These are phyloP conservation scores for Fraxinus velutina DNA, from an alignment of 305 asterid species.

Conservation along the genomic window DNA sequence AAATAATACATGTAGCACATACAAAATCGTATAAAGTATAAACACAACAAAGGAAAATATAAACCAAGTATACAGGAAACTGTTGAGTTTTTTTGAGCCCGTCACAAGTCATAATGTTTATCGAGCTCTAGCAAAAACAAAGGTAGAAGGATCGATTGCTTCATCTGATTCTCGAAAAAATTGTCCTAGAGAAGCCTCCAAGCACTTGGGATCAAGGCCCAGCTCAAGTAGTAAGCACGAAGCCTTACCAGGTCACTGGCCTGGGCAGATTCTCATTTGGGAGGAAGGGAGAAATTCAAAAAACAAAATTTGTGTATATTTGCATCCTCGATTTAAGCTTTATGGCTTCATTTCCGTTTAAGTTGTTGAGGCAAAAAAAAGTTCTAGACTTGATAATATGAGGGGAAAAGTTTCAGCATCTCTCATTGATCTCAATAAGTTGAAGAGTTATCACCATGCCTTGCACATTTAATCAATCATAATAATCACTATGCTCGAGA, in stretches of 20 bases:
- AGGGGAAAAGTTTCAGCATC: background rate
- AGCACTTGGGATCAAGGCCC: background rate
- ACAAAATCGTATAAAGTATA: background rate
- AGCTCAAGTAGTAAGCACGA: background rate
- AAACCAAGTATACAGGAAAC: constrained; percentile 9
- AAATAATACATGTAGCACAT: background rate
- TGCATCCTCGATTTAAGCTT: constrained; percentile 6
- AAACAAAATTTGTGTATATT: background rate
- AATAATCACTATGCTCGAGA: constrained; percentile 7
- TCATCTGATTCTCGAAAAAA: constrained; percentile 6
- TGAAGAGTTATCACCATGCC: background rate
- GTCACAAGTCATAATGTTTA: background rate
- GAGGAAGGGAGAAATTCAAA: background rate
- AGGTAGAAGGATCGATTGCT: constrained; percentile 10
- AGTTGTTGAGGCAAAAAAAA: background rate
- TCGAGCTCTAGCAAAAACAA: constrained; percentile 1
- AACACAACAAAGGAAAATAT: background rate
- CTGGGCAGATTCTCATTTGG: background rate
- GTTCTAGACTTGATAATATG: constrained; percentile 1
- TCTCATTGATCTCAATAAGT: background rate
- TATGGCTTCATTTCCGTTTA: background rate
- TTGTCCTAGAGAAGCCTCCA: background rate
- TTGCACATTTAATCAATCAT: background rate
- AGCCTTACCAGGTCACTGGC: background rate
- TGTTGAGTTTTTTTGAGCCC: constrained; percentile 1